These are phyloP conservation scores for Cucurbita pepo DNA, from an alignment of 306 rosid species.

Conservation along the genomic window DNA sequence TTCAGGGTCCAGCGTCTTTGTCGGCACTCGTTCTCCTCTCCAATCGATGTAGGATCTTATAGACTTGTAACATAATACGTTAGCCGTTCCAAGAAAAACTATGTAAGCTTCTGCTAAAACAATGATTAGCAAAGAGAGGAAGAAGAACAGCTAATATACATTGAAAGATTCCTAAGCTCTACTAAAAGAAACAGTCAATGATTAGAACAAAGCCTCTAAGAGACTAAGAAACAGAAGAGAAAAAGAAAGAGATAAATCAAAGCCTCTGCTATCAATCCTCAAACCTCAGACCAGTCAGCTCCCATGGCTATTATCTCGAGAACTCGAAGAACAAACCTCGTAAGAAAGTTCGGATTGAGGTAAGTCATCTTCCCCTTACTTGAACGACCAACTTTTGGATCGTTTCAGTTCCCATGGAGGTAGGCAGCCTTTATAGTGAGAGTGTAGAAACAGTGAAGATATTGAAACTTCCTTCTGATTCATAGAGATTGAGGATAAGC, in stretches of 20 bases:
- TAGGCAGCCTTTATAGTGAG: slow-evolving; percentile 6
- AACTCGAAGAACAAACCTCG: neutral
- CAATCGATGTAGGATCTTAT: neutral
- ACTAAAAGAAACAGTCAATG: neutral
- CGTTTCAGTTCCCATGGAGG: slow-evolving; percentile 9
- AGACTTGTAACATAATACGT: neutral
- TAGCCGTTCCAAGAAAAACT: neutral
- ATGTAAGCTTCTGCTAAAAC: neutral
- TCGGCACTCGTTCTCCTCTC: too few relatives aligned
- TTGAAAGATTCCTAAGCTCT: slow-evolving; percentile 4
- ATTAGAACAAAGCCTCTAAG: neutral
- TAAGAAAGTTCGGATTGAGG: neutral
- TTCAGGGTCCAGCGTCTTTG: too few relatives aligned
- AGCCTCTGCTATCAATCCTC: neutral
- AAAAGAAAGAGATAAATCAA: neutral
- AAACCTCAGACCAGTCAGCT: neutral
- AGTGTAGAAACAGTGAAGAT: slow-evolving; percentile 10
- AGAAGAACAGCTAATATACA: slow-evolving; percentile 3
- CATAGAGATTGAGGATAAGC: slow-evolving; percentile 8
- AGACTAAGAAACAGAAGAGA: neutral
- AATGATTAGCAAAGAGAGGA: neutral
- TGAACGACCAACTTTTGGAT: slow-evolving; percentile 1
- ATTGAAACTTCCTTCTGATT: slow-evolving; percentile 3
- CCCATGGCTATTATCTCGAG: neutral
- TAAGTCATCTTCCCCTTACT: neutral